Evolutionary conservation across 192 early-diverging fungal genomes (phyloP).

Genomic region (Coemansia sp.): DNA sequence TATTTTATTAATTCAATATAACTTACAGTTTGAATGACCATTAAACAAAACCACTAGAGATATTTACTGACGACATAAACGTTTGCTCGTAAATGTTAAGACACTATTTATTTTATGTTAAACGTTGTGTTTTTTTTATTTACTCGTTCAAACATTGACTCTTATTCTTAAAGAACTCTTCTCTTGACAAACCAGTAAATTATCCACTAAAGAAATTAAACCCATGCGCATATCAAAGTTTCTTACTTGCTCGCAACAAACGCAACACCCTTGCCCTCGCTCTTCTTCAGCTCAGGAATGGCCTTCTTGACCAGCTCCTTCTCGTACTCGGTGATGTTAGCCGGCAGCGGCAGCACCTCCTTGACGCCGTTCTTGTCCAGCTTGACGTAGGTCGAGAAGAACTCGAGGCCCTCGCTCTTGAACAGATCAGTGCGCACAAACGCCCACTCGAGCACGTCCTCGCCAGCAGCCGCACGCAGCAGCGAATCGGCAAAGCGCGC

Average conservation of each 20-base stretch:
- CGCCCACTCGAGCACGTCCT: conserved; percentile 85
- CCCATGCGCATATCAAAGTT: background rate
- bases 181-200: too few relatives aligned
- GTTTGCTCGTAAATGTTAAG: too few relatives aligned
- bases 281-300: conserved; percentile 88
- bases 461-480: conserved; percentile 72
- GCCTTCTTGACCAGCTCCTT: conserved; percentile 77
- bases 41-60: too few relatives aligned
- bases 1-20: too few relatives aligned
- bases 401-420: conserved; percentile 64
- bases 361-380: conserved; percentile 81
- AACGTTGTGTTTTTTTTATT: too few relatives aligned
- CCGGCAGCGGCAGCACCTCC: conserved; percentile 81
- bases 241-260: conserved; percentile 49
- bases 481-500: conserved; percentile 91
- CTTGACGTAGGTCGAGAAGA: conserved; percentile 77
- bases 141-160: too few relatives aligned
- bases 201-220: too few relatives aligned
- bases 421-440: conserved; percentile 74
- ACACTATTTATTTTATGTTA: too few relatives aligned
- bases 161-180: too few relatives aligned
- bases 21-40: too few relatives aligned
- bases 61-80: too few relatives aligned
- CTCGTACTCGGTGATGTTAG: conserved; percentile 76
- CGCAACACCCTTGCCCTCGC: conserved; percentile 81